Evolutionary conservation across 2,329 filamentous ascomycete genomes (phyloP).

Genomic region (Pseudophaeomoniella oleicola): DNA sequence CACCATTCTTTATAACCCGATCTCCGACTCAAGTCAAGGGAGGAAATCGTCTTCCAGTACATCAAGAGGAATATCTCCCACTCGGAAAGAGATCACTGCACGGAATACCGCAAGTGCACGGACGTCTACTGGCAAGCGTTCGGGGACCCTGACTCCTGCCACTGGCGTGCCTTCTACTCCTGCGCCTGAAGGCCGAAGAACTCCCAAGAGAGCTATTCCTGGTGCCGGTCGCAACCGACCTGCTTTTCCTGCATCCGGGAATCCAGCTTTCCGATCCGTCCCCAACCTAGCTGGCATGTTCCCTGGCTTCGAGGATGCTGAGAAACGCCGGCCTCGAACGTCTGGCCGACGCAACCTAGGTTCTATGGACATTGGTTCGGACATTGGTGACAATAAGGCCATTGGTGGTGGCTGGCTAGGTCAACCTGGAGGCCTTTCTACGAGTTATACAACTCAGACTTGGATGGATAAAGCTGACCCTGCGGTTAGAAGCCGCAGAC

Average conservation of each 20-base stretch:
- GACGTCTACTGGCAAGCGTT: background rate
- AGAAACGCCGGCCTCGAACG: constrained; percentile 15
- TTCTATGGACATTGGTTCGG: constrained; percentile 60
- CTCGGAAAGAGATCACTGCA: background rate
- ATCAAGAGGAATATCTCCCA: background rate
- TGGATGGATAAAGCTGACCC: constrained; percentile 55
- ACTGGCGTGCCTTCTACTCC: constrained; percentile 4
- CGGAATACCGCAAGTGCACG: background rate
- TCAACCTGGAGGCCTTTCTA: constrained; percentile 42
- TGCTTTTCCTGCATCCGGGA: constrained; percentile 36
- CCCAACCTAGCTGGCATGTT: constrained; percentile 40
- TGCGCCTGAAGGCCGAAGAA: constrained; percentile 19
- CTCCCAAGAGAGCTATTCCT: constrained; percentile 24
- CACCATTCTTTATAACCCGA: constrained; percentile 72
- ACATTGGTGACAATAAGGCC: constrained; percentile 49
- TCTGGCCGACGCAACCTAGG: constrained; percentile 44
- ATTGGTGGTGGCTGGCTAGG: constrained; percentile 46
- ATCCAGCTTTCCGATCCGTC: constrained; percentile 34
- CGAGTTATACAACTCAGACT: constrained; percentile 61
- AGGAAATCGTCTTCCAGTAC: background rate
- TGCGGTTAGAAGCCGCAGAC: constrained; percentile 33
- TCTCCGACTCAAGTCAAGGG: constrained; percentile 16
- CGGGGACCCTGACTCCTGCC: constrained; percentile 11
- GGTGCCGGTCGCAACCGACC: constrained; percentile 37
- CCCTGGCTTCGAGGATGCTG: constrained; percentile 27